These are phyloP conservation scores for Colletotrichum chlorophyti DNA, from an alignment of 2,329 filamentous ascomycete genomes.

Conservation along the genomic window DNA sequence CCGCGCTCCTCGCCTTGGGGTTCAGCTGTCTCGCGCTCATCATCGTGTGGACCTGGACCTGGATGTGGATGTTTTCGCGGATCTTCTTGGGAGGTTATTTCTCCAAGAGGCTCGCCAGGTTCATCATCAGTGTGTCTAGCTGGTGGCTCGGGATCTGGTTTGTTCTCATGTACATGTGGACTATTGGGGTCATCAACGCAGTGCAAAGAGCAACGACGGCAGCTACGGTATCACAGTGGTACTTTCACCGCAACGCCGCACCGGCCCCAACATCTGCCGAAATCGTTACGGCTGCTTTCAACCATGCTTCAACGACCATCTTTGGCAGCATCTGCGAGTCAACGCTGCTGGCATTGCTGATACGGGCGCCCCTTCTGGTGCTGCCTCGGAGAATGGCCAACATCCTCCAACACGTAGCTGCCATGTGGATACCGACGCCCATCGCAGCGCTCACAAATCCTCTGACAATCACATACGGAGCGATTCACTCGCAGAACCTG, in stretches of 20 bases:
- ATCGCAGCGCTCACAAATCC: conserved; percentile 89
- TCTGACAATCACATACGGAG: conserved; percentile 88
- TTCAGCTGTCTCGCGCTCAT: conserved; percentile 77
- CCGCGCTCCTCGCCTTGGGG: conserved; percentile 83
- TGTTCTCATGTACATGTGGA: conserved; percentile 95
- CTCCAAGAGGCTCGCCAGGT: conserved; percentile 65
- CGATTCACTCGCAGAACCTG: conserved; percentile 89
- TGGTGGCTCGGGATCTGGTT: conserved; percentile 97
- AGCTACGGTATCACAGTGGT: conserved; percentile 97
- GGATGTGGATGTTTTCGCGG: conserved; percentile 95
- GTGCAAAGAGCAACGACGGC: conserved; percentile 91
- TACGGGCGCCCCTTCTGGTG: conserved; percentile 84
- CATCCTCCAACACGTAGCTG: conserved; percentile 75
- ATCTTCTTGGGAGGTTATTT: conserved; percentile 94
- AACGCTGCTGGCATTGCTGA: conserved; percentile 78
- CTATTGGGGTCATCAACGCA: conserved; percentile 83
- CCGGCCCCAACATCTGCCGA: conserved; percentile 80
- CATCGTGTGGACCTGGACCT: conserved; percentile 91
- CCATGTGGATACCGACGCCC: conserved; percentile 83
- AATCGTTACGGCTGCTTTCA: conserved; percentile 82
- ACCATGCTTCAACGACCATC: conserved; percentile 83
- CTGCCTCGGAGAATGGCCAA: conserved; percentile 73
- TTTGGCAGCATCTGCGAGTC: conserved; percentile 93
- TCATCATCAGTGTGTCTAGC: conserved; percentile 84
- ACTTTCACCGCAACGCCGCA: conserved; percentile 89